A percentile compares a stretch with the other conserved stretches of the same genome.
Conservation (phyloP, 768 basidiomycete species). For the Phlebiopsis gigantea region DNA sequence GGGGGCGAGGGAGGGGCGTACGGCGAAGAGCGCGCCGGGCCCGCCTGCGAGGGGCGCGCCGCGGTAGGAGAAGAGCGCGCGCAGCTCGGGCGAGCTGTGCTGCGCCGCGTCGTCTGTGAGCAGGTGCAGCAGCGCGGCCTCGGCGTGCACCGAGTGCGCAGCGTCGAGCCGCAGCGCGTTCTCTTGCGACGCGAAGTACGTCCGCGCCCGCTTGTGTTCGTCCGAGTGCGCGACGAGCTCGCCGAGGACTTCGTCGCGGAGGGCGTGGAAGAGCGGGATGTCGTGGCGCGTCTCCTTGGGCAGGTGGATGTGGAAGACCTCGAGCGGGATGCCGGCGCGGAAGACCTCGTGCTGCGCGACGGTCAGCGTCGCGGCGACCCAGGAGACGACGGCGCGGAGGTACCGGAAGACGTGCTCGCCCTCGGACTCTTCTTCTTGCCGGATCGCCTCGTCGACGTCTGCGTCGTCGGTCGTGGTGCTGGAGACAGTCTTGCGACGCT, state of each 20-base stretch:
- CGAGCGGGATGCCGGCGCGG: neutral
- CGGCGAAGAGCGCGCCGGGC: neutral
- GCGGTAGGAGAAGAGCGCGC: neutral
- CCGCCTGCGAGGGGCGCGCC: neutral
- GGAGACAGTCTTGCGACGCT: neutral
- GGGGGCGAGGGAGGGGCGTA: neutral
- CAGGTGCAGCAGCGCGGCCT: constrained; percentile 5
- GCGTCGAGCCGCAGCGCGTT: neutral
- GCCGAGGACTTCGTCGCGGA: constrained; percentile 5
- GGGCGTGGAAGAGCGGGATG: neutral
- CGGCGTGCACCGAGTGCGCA: constrained; percentile 5
- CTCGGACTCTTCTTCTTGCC: constrained; percentile 4
- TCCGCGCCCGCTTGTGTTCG: neutral
- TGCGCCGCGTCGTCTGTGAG: neutral
- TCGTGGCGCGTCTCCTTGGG: neutral
- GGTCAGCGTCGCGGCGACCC: constrained; percentile 3
- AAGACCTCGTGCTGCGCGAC: constrained; percentile 9
- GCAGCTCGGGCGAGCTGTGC: neutral
- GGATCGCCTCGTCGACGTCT: neutral
- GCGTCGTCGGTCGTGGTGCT: neutral
- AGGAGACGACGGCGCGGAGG: constrained; percentile 10
- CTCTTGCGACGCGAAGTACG: constrained; percentile 3
- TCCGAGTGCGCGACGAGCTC: neutral
- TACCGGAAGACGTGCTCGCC: constrained; percentile 11
- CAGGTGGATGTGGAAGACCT: constrained; percentile 6